Conservation (phyloP, 176 grass and related monocot species). For the Guadua angustifolia region DNA sequence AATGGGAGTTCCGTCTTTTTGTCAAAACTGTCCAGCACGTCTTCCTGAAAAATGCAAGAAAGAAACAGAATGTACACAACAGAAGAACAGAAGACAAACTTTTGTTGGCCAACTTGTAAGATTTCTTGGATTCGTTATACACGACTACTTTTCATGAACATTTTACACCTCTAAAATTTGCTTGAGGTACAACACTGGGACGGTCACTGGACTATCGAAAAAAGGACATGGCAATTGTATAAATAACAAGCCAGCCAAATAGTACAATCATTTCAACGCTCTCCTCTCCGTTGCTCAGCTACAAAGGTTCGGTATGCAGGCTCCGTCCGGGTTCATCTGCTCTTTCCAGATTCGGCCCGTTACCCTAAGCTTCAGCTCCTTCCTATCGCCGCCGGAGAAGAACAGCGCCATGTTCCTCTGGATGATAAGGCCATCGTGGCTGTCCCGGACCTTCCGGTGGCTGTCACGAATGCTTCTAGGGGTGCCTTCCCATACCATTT, state of each 20-base stretch:
- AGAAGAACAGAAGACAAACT: neutral
- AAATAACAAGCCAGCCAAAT: constrained; percentile 51
- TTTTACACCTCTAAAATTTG: constrained; percentile 45
- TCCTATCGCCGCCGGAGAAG: constrained; percentile 75
- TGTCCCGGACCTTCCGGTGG: constrained; percentile 82
- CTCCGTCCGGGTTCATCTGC: constrained; percentile 63
- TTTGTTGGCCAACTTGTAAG: constrained; percentile 44
- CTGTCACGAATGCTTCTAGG: constrained; percentile 87
- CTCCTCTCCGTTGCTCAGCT: constrained; percentile 49
- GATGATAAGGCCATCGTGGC: constrained; percentile 86
- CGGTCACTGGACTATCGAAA: constrained; percentile 40
- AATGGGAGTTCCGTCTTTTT: neutral
- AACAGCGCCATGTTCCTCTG: constrained; percentile 88
- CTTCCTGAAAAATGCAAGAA: neutral
- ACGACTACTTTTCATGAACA: constrained; percentile 64
- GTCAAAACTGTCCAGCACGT: neutral
- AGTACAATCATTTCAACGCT: constrained; percentile 39
- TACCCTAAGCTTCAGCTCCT: constrained; percentile 76
- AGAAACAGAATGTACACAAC: neutral
- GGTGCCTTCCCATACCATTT: constrained; percentile 88
- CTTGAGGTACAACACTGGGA: constrained; percentile 38
- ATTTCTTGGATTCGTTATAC: constrained; percentile 50
- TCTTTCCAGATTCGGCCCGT: constrained; percentile 80
- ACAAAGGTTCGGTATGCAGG: constrained; percentile 76
- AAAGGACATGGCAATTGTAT: constrained; percentile 35